Evolutionary conservation across 2,329 filamentous ascomycete species (phyloP), one percentile per base, ranked within the genome.

Genomic region (Fusarium udum): DNA sequence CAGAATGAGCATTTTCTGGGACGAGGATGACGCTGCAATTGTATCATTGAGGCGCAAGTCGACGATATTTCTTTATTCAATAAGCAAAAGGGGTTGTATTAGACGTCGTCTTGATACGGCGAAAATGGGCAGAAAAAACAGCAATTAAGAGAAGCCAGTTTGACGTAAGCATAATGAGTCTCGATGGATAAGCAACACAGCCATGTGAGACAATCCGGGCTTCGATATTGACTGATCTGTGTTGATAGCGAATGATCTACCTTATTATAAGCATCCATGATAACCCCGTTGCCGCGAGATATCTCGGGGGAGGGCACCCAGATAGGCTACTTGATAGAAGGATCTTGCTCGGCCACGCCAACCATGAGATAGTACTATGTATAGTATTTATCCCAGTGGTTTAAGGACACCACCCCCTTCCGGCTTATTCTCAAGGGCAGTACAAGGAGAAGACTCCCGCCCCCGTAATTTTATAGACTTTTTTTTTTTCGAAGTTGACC

Each of bases 1-100:
- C 51, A 61, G 69, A 68, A 56, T 56, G 56, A 42, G 61, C 49
- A 52, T 67, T 64, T 58, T 63, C 16, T 53, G 51, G 61, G 15
- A 62, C 13, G 36, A 28, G 55, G 67, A 69, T 53, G 61, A 67
- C 61, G 52, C 51, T 64, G 62, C 64, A 64, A 62, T 46, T 72
- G 61, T 74, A 74, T 52, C 55, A 57, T 61, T 72, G 40, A 69
- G 69, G 62, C 61, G 71, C 49, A 73, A 62, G 71, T 70, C 42
- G 48, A 72, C 40, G 57, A 73, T 45, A 34, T 73, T 46, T 64
- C 48, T 69, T 62, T 52, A 51, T 31, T 42, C 51, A 71, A 71
- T 42, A 48, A 67, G 46, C 43, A 59, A 46, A 46, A 37, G 60
- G 40, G 40, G 31, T n/a, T 20, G 58, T 57, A 48, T 65, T 59